Percentiles rank a stretch among this genome's conserved stretches.
phyloP scores from a whole-genome alignment of 352 stramenopile species.

The Thalassiosira allenii region DNA sequence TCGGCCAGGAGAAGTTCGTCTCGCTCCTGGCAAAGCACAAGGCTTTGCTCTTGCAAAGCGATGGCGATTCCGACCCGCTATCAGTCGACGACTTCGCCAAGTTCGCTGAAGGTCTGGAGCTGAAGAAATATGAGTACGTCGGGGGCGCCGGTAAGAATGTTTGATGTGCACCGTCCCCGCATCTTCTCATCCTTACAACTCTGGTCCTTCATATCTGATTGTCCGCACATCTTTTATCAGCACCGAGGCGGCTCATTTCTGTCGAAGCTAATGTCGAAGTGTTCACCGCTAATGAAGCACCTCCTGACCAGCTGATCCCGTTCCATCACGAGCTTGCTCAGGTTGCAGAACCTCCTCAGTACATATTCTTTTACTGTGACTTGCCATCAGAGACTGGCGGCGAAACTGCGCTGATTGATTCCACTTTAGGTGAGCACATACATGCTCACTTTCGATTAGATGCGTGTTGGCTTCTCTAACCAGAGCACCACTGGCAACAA shows the following conservation, averaged over 20 bases:
- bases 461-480: too few relatives aligned
- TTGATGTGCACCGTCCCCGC: not conserved
- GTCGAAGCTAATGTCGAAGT: slow-evolving; percentile 61
- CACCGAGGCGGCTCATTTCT: slow-evolving; percentile 64
- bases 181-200: not conserved
- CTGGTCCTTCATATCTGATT: not conserved
- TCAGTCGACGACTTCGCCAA: slow-evolving; percentile 62
- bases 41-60: slow-evolving; percentile 51
- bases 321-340: slow-evolving; percentile 85
- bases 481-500: too few relatives aligned
- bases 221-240: slow-evolving; percentile 30
- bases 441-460: too few relatives aligned
- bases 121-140: slow-evolving; percentile 70
- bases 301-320: slow-evolving; percentile 74
- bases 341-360: slow-evolving; percentile 71
- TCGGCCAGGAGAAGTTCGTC: slow-evolving; percentile 53
- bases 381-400: slow-evolving; percentile 64
- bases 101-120: slow-evolving; percentile 43
- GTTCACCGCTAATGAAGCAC: slow-evolving; percentile 80
- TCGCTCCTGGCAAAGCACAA: slow-evolving; percentile 63
- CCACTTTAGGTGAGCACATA: slow-evolving; percentile 49
- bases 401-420: slow-evolving; percentile 79
- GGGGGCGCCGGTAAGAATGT: slow-evolving; percentile 17
- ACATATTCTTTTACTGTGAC: slow-evolving; percentile 83
- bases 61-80: slow-evolving; percentile 31